phyloP scores from a whole-genome alignment of 257 asterid species.

The Solanum lycopersicoides region DNA sequence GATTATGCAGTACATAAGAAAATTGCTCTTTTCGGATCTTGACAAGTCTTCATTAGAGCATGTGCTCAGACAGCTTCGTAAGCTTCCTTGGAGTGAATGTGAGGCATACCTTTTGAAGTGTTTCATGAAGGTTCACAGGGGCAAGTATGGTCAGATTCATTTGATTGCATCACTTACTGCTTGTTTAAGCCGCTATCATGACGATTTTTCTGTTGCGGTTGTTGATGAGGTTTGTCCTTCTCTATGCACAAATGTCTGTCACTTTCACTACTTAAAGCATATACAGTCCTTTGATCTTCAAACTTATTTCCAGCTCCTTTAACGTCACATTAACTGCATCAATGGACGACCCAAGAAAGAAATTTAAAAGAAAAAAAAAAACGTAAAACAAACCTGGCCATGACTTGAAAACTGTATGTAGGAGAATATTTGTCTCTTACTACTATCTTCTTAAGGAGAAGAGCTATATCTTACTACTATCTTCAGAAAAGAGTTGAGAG shows the following conservation, averaged over 20 bases:
- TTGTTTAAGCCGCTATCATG: slow-evolving; percentile 93
- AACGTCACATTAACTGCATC: background rate
- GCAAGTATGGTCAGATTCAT: slow-evolving; percentile 97
- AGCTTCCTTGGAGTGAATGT: slow-evolving; percentile 96
- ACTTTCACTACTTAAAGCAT: background rate
- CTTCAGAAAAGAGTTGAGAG: background rate
- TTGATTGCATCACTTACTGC: slow-evolving; percentile 96
- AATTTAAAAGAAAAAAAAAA: background rate
- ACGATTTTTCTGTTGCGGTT: slow-evolving; percentile 82
- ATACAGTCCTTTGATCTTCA: background rate
- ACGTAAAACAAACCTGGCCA: background rate
- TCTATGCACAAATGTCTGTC: background rate
- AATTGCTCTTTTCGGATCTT: slow-evolving; percentile 93
- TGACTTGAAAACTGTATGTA: background rate
- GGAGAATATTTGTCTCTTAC: background rate
- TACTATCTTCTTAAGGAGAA: background rate
- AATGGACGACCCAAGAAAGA: background rate
- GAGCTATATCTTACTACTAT: background rate
- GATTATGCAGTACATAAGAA: slow-evolving; percentile 76
- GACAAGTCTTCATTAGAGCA: slow-evolving; percentile 88
- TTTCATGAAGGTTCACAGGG: slow-evolving; percentile 95
- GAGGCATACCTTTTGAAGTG: slow-evolving; percentile 80
- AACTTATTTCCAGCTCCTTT: background rate
- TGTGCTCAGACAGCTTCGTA: slow-evolving; percentile 87
- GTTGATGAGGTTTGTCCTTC: slow-evolving; percentile 81